Evolutionary conservation across 2,329 filamentous ascomycete species (phyloP), one percentile per base, ranked within the genome.

Genomic region (Verticillium klebahnii): DNA sequence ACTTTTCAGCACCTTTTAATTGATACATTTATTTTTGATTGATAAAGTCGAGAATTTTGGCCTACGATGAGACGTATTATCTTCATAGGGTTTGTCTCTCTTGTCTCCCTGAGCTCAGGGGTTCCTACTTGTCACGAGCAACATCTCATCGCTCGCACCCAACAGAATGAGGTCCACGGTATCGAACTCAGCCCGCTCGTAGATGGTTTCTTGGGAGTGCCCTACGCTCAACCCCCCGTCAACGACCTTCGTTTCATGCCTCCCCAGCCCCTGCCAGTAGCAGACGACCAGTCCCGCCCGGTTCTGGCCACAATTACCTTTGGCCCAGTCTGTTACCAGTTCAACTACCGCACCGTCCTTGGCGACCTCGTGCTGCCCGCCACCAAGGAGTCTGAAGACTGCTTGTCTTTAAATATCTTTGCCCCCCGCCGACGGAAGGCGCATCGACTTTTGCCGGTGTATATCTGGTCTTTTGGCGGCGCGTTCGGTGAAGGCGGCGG

Each of bases 151-250:
- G 34, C 34, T 36, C 34, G 34, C 34, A 36, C 34, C 14, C 34
- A 36, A 14, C 34, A 36, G 34, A 36, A 36, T 14, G 34, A 36
- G 34, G 34, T 36, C 11, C 34, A 36, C 34, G 34, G 34, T 1
- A 36, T 36, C 14, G 7, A 36, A 8, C 34, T 36, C 14, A 36
- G 34, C 14, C 9, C 11, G 7, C 5, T 36, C 14, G 34, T 36
- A 5, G 34, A 36, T 36, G 34, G 34, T 36, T 85, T 84, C 67
- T 69, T 74, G 14, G 74, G 71, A 19, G 70, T 88, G 11, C 85
- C 84, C 0, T 88, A 83, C 68, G 85, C 84, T 3, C 77, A 82
- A 61, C 79, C 83, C 23, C 85, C 85, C 0, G 73, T 82, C 23
- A 81, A 79, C 1, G 70, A 79, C 62, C 75, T 86, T 54, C 78